Evolutionary conservation across 495 filamentous ascomycete genomes (phyloP), one percentile per base, ranked within the genome.

Genomic region (Aspergillus carlsbadensis): DNA sequence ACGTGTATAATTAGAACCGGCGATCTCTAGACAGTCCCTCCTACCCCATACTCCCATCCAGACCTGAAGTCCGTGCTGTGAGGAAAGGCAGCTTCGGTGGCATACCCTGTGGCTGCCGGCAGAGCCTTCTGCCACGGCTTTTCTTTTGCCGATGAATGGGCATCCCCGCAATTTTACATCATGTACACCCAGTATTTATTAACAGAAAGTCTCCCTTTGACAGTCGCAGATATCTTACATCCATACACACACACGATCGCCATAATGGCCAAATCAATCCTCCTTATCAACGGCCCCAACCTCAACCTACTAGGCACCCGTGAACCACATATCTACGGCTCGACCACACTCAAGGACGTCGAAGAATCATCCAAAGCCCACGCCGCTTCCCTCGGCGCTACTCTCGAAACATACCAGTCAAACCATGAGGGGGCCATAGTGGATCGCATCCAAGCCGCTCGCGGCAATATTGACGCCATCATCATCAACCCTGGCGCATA

Each of bases 201-300:
- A 15, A 17, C n/a, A 18, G 37, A n/a, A 18, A 3, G n/a, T 49
- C 44, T 49, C 34, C 51, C 52, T 50, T 35, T 13, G 14, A 5
- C 13, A 40, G 7, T 11, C 36, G 17, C 24, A 33, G 39, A 13
- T 11, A 20, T 10, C 24, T 24, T 29, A 52, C 22, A 18, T 35
- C 24, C 29, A 36, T 21, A 14, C 34, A 41, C 26, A 21, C 40
- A 45, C 24, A 29, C 1, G 1, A 24, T 36, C 47, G n/a, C n/a
- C n/a, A 69, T 59, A 61, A 72, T 72, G 71, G 63, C 44, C 22
- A 78, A 79, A 65, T 80, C 75, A 44, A 82, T 90, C 70, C 86
- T 90, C 72, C 81, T 89, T 53, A 81, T 90, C 75, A 89, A 89
- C 70, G 87, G 87, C 31, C 86, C 86, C n/a, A 90, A 91, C 71